phyloP scores from a whole-genome alignment of 1,284 basidiomycete genomes.

The Sporisorium graminicola region DNA sequence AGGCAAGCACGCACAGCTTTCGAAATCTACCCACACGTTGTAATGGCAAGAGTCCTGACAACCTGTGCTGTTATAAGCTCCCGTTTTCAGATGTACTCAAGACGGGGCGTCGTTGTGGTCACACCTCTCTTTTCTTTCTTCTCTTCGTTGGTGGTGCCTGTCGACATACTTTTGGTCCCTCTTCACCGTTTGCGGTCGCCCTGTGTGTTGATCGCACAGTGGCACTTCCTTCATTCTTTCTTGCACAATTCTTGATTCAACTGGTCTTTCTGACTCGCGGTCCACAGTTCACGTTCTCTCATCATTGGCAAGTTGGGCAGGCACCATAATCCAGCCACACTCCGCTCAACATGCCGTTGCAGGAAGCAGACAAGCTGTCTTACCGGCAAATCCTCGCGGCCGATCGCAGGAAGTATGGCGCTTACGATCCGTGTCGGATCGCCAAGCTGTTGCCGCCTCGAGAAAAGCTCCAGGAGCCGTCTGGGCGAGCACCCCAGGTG shows the following conservation, averaged over 20 bases:
- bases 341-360: slow-evolving; percentile 17
- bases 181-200: background rate
- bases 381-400: slow-evolving; percentile 13
- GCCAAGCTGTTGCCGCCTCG: background rate
- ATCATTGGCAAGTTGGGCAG: background rate
- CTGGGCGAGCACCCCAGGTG: background rate
- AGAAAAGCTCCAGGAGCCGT: background rate
- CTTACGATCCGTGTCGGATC: slow-evolving; percentile 26
- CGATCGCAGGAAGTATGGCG: slow-evolving; percentile 21
- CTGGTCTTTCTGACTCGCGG: background rate
- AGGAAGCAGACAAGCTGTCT: slow-evolving; percentile 19
- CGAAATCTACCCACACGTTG: no score
- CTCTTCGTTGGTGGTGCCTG: background rate
- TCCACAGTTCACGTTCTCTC: background rate
- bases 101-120: background rate
- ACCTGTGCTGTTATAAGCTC: no score
- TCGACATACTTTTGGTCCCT: background rate
- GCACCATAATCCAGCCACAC: no score
- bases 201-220: slow-evolving; percentile 7
- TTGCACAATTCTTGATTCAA: no score
- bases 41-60: no score
- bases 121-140: background rate
- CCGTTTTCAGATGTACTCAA: background rate
- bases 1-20: no score
- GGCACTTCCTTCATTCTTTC: background rate